Evolutionary conservation across 2,329 filamentous ascomycete species (phyloP), one percentile per base, ranked within the genome.

Genomic region (Pleochaeta shiraiana): DNA sequence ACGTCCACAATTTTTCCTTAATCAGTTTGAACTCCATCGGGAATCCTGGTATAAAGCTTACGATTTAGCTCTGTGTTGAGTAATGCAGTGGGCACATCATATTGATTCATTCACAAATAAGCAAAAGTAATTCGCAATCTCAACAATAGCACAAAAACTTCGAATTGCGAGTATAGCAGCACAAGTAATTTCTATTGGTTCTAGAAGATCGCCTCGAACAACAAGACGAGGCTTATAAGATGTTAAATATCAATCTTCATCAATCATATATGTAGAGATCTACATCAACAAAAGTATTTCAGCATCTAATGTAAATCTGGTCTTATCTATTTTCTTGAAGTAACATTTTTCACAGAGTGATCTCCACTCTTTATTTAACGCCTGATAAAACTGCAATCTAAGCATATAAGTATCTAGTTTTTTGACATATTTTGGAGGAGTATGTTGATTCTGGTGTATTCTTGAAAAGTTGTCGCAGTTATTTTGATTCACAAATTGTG

Each of bases 31-130:
- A 57, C 4, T 28, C 3, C 53, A 24, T 31, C 53, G 11, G 14
- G 28, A 28, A 21, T 57, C 26, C 30, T 24, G 11, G 26, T n/a
- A 31, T 57, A 57, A 6, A 57, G n/a, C 12, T 31, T 57, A 9
- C 53, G 53, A 31, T 57, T 57, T 11, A 57, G 26, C 1, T 28
- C 30, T 28, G 53, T 24, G 9, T 57, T 57, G 5, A 28, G n/a
- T 11, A 57, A 57, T 57, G 53, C 53, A 12, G 53, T 57, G 11
- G 53, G 53, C 5, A 57, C 53, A 57, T 57, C 53, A 57, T 57
- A 28, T 24, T 57, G 53, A 16, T 28, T 57, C n/a, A 57, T 12
- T 57, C 30, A n/a, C n/a, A n/a, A n/a, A n/a, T 12, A 57, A 31
- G 28, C 11, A 7, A 12, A 57, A 57, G 30, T 57, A 31, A 24